Base-by-base conservation (phyloP, 2,329 filamentous ascomycete genomes). In the Aspergillus sp. region DNA sequence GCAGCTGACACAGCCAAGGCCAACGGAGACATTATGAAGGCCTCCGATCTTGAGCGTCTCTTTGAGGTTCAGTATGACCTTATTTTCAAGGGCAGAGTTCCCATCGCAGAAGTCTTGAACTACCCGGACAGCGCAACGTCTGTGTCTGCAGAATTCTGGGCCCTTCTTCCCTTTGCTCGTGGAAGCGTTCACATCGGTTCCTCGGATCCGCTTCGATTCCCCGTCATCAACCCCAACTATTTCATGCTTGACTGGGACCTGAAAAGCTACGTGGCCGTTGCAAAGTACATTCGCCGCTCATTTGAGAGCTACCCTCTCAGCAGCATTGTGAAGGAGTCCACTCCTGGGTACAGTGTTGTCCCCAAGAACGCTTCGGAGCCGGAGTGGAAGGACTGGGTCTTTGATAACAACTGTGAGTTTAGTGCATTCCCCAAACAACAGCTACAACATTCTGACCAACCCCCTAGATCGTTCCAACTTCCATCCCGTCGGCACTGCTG, bases 401-500 rank as follows among this genome's bases (percentile, higher is more conserved):
- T 48, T 41, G 57, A 60, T 16, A 46, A 45, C 3, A 60, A 58
- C 47, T 68, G 67, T 69, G 53, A 52, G 66, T 52, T 17, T 23
- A 16, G 16, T 36, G 5, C 6, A 11, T 23, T 11, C 25, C 7
- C 2, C 7, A 19, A 4, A 38, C 1, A 38, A 17, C 17, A 29
- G 3, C 2, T 5, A 36, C 9, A 38, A 16, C 29, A 29, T 42
- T 41, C 5, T 13, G 5, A 38, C 21, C 25, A 5, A 19, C 11
- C n/a, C 6, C 2, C 6, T 17, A 64, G 62, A 66, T 44, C 51
- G 61, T 20, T 64, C 68, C 9, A 65, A 67, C 45, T 69, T 60
- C 54, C 70, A 72, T 47, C 60, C 64, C 3, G 60, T 65, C 25
- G 65, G 68, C 16, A 70, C 66, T 4, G 61, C 64, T 11, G 63